Evolutionary conservation across 1,284 basidiomycete genomes (phyloP).

Genomic region (Tilletia caries): DNA sequence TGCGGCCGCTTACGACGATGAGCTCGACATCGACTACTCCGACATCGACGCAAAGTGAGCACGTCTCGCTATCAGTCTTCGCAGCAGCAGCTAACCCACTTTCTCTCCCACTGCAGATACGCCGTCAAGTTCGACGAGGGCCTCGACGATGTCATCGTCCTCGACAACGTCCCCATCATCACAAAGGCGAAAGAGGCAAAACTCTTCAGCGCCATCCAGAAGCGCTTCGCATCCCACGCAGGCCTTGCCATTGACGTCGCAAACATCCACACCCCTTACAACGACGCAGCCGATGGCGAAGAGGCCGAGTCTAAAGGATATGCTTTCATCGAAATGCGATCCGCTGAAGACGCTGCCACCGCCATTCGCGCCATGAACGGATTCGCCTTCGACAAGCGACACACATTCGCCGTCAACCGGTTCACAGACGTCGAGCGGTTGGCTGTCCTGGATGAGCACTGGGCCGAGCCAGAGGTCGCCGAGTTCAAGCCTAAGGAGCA

Average conservation of each 20-base stretch:
- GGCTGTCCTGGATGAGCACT: constrained; percentile 75
- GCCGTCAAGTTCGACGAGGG: constrained; percentile 52
- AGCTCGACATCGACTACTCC: constrained; percentile 81
- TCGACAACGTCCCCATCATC: constrained; percentile 56
- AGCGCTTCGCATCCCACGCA: constrained; percentile 53
- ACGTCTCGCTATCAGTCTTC: not conserved
- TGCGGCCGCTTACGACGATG: constrained; percentile 48
- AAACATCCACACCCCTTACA: constrained; percentile 55
- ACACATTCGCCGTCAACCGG: constrained; percentile 83
- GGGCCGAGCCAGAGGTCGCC: constrained; percentile 73
- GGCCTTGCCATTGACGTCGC: constrained; percentile 49
- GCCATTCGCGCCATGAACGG: constrained; percentile 79
- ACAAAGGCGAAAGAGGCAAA: constrained; percentile 52
- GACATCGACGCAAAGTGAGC: constrained; percentile 88
- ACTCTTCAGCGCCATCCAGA: constrained; percentile 54
- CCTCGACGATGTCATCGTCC: constrained; percentile 55
- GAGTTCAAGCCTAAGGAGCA: constrained; percentile 90
- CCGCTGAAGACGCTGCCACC: constrained; percentile 72
- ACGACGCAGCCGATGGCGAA: constrained; percentile 33
- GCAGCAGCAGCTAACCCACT: not conserved
- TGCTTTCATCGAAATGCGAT: constrained; percentile 83
- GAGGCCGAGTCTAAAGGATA: constrained; percentile 58
- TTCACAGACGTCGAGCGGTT: constrained; percentile 91
- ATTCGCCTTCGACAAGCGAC: constrained; percentile 84
- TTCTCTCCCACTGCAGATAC: constrained; percentile 29